A percentile compares a stretch with the other conserved stretches of the same genome.
Conservation (phyloP, 441 rosid species). For the Theobroma grandiflorum region DNA sequence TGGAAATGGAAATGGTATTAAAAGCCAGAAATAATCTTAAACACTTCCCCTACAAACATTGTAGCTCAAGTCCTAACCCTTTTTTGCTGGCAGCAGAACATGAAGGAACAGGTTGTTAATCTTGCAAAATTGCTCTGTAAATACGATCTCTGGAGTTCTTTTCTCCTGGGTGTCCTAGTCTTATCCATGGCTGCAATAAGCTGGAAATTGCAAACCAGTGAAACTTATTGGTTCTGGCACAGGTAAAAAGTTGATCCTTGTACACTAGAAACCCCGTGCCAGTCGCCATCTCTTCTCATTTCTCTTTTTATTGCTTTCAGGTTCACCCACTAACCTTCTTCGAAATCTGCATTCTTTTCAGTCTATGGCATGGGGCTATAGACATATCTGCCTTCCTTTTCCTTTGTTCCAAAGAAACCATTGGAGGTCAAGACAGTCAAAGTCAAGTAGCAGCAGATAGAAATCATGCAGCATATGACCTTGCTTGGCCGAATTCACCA, state of each 20-base stretch:
- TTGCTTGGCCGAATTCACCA: neutral
- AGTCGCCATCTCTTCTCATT: neutral
- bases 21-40: too few relatives aligned
- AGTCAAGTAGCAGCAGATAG: neutral
- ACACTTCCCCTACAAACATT: too few relatives aligned
- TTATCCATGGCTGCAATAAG: neutral
- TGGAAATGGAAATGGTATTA: too few relatives aligned
- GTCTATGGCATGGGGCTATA: neutral
- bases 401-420: neutral
- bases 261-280: too few relatives aligned
- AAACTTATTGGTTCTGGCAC: neutral
- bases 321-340: too few relatives aligned
- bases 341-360: too few relatives aligned
- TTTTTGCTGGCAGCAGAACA: neutral
- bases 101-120: neutral
- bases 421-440: neutral
- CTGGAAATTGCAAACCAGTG: neutral
- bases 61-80: too few relatives aligned
- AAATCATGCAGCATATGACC: neutral
- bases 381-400: neutral
- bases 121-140: neutral
- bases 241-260: neutral
- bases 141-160: neutral
- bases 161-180: neutral
- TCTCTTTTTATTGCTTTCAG: too few relatives aligned